Evolutionary conservation across 2,329 filamentous ascomycete species (phyloP), one percentile per base, ranked within the genome.

Genomic region (Gyromitra esculenta): DNA sequence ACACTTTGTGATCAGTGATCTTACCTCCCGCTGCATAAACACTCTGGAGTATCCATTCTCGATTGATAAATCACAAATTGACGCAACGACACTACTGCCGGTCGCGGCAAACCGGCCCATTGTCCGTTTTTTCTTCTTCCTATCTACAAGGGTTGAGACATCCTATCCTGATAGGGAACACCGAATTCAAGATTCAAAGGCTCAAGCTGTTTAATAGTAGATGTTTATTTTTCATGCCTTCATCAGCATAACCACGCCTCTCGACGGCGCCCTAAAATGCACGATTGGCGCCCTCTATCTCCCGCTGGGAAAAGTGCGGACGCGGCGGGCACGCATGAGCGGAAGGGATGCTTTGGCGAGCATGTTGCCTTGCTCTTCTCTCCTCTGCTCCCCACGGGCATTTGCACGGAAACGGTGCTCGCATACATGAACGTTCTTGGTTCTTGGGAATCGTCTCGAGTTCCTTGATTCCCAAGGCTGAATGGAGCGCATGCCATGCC

Each of bases 401-500:
- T 66, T 50, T 52, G 18, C 52, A 66, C 62, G 31, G n/a, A 66
- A 50, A 31, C 69, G 62, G 50, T 39, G 52, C 11, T 54, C 43
- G 39, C 45, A 21, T 13, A 52, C 39, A 35, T 59, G 21, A 62
- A 43, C 50, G 52, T 60, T 66, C 70, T 72, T 25, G 11, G 48
- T 73, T 52, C 62, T 41, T 57, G 70, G 60, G n/a, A 56, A 64
- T 45, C 48, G 18, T 62, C 54, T n/a, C 48, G 43, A 35, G 59
- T 57, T 39, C 35, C 43, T 15, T 57, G 21, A 71, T 56, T 43
- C 21, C 39, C 50, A 45, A 56, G 59, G 50, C 45, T 31, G 25
- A 9, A 35, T 35, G 31, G 13, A 37, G 39, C 50, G 52, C 60
- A 73, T 73, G 70, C 70, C 60, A 62, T 31, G 70, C 70, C 60